A percentile compares a stretch with the other conserved stretches of the same genome.
Conservation (phyloP, 2,329 filamentous ascomycete genomes). For the Fulvia fulva region DNA sequence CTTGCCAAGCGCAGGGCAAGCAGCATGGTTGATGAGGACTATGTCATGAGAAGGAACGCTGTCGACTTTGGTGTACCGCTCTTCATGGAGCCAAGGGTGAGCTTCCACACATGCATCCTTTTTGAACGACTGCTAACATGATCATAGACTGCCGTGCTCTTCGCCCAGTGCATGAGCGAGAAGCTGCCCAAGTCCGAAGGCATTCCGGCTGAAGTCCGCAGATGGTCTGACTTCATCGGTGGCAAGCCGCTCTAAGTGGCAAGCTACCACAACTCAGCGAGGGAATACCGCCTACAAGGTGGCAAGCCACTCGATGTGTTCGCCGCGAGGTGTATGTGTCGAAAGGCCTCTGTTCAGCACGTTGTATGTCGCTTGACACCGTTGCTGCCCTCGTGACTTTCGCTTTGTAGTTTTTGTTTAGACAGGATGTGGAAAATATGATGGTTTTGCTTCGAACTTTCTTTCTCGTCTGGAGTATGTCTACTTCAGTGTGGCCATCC, state of each 20-base stretch:
- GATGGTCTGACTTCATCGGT: constrained; percentile 94
- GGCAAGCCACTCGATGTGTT: neutral
- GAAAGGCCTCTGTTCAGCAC: constrained; percentile 12
- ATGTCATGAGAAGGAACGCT: constrained; percentile 91
- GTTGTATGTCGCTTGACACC: constrained; percentile 9
- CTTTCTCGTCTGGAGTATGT: too few relatives aligned
- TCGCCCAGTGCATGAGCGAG: constrained; percentile 94
- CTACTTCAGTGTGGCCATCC: too few relatives aligned
- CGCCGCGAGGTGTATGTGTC: neutral
- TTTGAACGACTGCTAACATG: constrained; percentile 11
- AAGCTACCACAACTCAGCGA: neutral
- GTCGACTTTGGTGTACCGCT: constrained; percentile 97
- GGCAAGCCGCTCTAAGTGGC: constrained; percentile 64
- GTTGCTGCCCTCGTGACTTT: constrained; percentile 11
- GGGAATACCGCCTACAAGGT: neutral
- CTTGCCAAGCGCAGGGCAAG: constrained; percentile 78
- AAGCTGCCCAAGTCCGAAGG: constrained; percentile 87
- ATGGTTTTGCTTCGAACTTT: neutral
- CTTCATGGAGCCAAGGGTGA: constrained; percentile 98
- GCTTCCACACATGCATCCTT: constrained; percentile 36
- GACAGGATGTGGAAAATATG: neutral
- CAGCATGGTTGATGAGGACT: constrained; percentile 86
- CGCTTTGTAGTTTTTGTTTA: constrained; percentile 1
- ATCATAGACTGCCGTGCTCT: constrained; percentile 81
- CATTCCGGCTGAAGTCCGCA: constrained; percentile 84